These are phyloP conservation scores for Penicillium bovifimosum DNA, from an alignment of 495 filamentous ascomycete genomes.

Conservation along the genomic window DNA sequence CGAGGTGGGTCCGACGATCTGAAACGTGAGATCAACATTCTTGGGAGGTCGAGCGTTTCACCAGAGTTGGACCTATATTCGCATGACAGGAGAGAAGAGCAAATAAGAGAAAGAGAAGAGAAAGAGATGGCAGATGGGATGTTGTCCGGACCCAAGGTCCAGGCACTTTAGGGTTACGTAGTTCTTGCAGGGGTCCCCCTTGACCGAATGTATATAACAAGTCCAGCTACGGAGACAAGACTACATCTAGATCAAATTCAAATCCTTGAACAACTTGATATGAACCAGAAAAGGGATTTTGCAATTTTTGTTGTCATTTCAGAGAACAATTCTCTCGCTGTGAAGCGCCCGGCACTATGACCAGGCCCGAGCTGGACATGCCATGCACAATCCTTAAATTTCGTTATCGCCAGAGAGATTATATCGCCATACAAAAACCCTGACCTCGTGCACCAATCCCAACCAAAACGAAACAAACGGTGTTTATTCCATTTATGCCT, in stretches of 20 bases:
- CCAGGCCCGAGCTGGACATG: constrained; percentile 28
- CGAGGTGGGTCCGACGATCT: constrained; percentile 20
- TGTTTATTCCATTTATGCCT: constrained; percentile 64
- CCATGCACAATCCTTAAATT: constrained; percentile 34
- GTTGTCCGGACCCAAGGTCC: no score
- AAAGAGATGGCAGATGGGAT: no score
- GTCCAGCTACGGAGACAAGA: not conserved
- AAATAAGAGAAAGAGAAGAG: not conserved
- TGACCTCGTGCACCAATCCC: constrained; percentile 23
- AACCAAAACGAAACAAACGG: constrained; percentile 29
- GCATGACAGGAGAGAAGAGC: not conserved
- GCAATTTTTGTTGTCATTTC: constrained; percentile 35
- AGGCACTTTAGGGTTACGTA: constrained; percentile 1
- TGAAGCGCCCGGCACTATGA: constrained; percentile 24
- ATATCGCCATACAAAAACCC: constrained; percentile 30
- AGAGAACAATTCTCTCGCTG: constrained; percentile 27
- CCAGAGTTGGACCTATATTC: not conserved
- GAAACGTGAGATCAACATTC: not conserved
- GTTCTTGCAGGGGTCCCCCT: not conserved
- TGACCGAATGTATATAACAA: not conserved
- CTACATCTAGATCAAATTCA: not conserved
- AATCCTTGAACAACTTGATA: not conserved
- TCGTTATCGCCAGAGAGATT: constrained; percentile 33
- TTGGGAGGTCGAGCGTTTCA: not conserved
- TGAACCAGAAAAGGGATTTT: constrained; percentile 16